phyloP scores from a whole-genome alignment of 176 grass and related monocot genomes.

The Aegilops sharonensis region DNA sequence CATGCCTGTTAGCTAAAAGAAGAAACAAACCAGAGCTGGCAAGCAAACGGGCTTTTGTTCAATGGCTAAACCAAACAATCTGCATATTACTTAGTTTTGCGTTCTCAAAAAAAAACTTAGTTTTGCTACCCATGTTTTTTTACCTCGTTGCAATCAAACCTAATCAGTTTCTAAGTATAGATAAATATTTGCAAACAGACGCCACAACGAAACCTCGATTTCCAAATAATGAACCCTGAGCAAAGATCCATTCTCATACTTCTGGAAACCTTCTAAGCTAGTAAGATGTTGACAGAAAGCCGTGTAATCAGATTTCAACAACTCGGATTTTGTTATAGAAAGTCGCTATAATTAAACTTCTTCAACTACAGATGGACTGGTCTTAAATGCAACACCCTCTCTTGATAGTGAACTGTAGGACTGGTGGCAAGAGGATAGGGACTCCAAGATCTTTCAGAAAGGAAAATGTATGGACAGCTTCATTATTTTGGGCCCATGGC shows the following conservation, averaged over 20 bases:
- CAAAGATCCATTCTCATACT: not conserved
- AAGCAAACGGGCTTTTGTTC: not conserved
- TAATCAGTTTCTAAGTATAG: not conserved
- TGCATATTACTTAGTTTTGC: not conserved
- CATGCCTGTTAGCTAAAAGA: not conserved
- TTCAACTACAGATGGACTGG: not conserved
- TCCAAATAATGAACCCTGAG: not conserved
- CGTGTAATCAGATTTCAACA: not conserved
- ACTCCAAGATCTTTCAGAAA: not conserved
- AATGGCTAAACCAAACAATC: slow-evolving; percentile 6
- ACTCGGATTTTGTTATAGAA: not conserved
- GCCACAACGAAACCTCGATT: not conserved
- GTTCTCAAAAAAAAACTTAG: not conserved
- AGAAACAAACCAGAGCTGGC: not conserved
- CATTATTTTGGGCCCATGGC: not conserved
- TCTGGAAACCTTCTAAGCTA: not conserved
- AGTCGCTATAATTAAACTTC: not conserved
- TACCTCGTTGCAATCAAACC: not conserved
- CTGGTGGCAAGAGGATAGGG: not conserved
- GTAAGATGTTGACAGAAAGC: not conserved
- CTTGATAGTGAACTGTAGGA: not conserved
- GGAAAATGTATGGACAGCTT: not conserved
- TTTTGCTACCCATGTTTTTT: not conserved
- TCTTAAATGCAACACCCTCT: not conserved
- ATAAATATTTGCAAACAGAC: not conserved